Percentiles rank a stretch among this genome's conserved stretches.
Conservation (phyloP, 1,139 yeast species). For the Geotrichum phurueaensis region DNA sequence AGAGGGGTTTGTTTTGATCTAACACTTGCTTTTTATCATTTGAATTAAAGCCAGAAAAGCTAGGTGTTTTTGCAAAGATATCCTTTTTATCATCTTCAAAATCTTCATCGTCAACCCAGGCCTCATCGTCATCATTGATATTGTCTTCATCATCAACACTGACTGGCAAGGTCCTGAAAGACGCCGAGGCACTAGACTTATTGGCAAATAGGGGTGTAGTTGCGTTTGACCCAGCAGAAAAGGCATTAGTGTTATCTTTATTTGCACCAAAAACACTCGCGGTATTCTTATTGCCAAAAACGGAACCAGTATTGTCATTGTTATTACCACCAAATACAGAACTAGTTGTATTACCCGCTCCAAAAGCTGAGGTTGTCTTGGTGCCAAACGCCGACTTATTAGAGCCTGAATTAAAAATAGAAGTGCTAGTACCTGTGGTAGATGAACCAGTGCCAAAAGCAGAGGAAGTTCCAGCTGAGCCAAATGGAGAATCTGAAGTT, state of each 20-base stretch:
- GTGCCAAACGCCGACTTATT: constrained; percentile 10
- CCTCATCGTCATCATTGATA: not conserved
- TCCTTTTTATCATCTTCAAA: not conserved
- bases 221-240: not conserved
- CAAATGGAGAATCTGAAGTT: not conserved
- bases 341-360: constrained; percentile 7
- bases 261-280: not conserved
- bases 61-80: not conserved
- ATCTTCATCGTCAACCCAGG: not conserved
- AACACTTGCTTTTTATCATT: not conserved
- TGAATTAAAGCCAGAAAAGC: not conserved
- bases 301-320: not conserved
- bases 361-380: not conserved
- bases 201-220: not conserved
- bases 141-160: not conserved
- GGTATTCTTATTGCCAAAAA: not conserved
- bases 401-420: not conserved
- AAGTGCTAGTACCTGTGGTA: not conserved
- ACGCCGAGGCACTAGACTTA: not conserved
- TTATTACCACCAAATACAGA: constrained; percentile 14
- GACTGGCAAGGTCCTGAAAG: not conserved
- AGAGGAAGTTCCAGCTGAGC: not conserved
- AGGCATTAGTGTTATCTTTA: not conserved
- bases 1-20: not conserved
- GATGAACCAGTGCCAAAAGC: not conserved